These are phyloP conservation scores for Coccinonectria pachysandricola DNA, from an alignment of 2,329 filamentous ascomycete genomes.

Conservation along the genomic window DNA sequence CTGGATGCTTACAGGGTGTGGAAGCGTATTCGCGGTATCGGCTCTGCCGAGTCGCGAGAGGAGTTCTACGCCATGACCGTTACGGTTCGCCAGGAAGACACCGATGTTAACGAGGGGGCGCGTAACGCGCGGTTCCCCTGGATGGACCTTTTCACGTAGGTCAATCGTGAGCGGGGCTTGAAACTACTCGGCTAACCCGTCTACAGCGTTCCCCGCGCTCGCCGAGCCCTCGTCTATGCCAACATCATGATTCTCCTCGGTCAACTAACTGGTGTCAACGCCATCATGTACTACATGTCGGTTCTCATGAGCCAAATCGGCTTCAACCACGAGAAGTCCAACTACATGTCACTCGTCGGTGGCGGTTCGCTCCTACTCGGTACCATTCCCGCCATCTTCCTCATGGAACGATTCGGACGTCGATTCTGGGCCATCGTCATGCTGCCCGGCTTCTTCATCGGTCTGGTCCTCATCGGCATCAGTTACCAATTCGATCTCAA, in stretches of 20 bases:
- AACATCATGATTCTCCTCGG: constrained; percentile 62
- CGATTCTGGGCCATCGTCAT: constrained; percentile 67
- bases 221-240: constrained; percentile 55
- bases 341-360: constrained; percentile 67
- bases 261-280: constrained; percentile 61
- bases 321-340: constrained; percentile 50
- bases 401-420: constrained; percentile 63
- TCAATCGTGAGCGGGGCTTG: too few species aligned
- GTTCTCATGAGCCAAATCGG: constrained; percentile 58
- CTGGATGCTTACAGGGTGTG: constrained; percentile 49
- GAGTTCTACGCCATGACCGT: constrained; percentile 65
- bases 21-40: constrained; percentile 59
- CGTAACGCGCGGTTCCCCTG: constrained; percentile 51
- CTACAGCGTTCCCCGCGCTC: constrained; percentile 46
- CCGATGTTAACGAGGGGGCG: constrained; percentile 37
- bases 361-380: constrained; percentile 57
- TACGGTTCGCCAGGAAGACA: constrained; percentile 47
- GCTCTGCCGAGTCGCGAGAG: constrained; percentile 46
- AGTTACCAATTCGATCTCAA: constrained; percentile 46
- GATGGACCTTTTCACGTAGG: constrained; percentile 60
- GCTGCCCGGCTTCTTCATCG: constrained; percentile 62
- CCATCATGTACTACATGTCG: constrained; percentile 64
- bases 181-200: too few species aligned
- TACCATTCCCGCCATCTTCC: constrained; percentile 56
- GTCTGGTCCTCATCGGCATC: constrained; percentile 54